Conservation (phyloP, 257 asterid species). For the Forsythia suspensa region DNA sequence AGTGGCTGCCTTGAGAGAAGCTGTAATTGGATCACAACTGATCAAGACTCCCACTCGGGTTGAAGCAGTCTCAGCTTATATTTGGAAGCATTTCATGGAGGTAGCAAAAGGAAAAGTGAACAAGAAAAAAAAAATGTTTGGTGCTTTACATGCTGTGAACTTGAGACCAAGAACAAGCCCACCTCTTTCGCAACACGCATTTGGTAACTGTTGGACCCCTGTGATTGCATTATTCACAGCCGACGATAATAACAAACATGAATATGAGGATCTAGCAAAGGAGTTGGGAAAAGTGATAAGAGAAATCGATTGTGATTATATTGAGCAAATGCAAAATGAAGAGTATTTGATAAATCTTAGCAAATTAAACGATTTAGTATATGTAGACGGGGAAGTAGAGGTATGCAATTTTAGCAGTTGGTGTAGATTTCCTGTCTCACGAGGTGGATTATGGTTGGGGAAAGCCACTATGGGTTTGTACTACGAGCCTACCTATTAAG, state of each 20-base stretch:
- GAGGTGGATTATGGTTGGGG: slow-evolving; percentile 38
- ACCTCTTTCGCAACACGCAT: background rate
- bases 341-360: background rate
- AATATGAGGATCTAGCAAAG: background rate
- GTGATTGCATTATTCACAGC: background rate
- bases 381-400: background rate
- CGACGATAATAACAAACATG: background rate
- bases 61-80: slow-evolving; percentile 30
- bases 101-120: background rate
- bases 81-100: slow-evolving; percentile 30
- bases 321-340: background rate
- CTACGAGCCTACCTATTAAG: background rate
- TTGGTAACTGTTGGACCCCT: slow-evolving; percentile 21
- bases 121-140: background rate
- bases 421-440: slow-evolving; percentile 29
- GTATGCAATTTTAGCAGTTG: slow-evolving; percentile 25
- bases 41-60: slow-evolving; percentile 38
- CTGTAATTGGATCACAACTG: background rate
- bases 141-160: slow-evolving; percentile 11
- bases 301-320: background rate
- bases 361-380: background rate
- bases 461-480: slow-evolving; percentile 17
- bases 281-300: slow-evolving; percentile 12
- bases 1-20: slow-evolving; percentile 20
- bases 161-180: slow-evolving; percentile 18